Percentiles rank a stretch among this genome's conserved stretches.
Evolutionary conservation across 2,329 filamentous ascomycete species (phyloP).

Genomic region (Monilinia polystroma): DNA sequence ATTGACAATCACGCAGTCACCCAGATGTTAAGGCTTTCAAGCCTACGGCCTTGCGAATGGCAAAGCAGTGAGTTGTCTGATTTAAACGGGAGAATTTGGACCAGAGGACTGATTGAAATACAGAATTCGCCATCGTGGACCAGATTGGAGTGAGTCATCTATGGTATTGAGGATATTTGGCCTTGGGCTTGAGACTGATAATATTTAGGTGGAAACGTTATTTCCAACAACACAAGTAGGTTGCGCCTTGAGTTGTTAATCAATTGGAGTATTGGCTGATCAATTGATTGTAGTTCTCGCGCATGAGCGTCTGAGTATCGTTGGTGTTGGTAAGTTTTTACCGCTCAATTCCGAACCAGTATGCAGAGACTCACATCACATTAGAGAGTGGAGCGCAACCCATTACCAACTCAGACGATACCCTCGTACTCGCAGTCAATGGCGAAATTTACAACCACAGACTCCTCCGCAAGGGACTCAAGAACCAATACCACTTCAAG

Average conservation of each 20-base stretch:
- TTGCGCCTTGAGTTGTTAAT: not conserved
- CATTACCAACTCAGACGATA: slow-evolving; percentile 85
- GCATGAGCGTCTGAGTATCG: slow-evolving; percentile 96
- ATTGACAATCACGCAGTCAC: slow-evolving; percentile 53
- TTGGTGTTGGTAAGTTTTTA: slow-evolving; percentile 62
- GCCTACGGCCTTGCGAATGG: slow-evolving; percentile 86
- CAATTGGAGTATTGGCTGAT: slow-evolving; percentile 27
- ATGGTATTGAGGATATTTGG: not conserved
- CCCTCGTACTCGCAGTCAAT: slow-evolving; percentile 91
- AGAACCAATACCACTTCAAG: slow-evolving; percentile 91
- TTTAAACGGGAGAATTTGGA: not conserved
- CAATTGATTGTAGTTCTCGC: slow-evolving; percentile 67
- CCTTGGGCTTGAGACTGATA: slow-evolving; percentile 16
- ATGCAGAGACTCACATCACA: slow-evolving; percentile 11
- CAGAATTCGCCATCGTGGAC: slow-evolving; percentile 72
- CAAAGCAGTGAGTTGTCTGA: slow-evolving; percentile 72
- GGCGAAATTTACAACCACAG: slow-evolving; percentile 99
- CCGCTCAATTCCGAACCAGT: not conserved
- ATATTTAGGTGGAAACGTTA: slow-evolving; percentile 65
- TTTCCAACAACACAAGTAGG: slow-evolving; percentile 87
- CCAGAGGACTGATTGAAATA: slow-evolving; percentile 10
- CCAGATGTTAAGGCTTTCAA: slow-evolving; percentile 94
- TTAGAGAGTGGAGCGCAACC: slow-evolving; percentile 85
- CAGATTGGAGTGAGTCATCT: slow-evolving; percentile 74
- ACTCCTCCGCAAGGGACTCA: slow-evolving; percentile 82